These are phyloP conservation scores for Hibiscus syriacus DNA, from an alignment of 345 rosid species.

Conservation along the genomic window DNA sequence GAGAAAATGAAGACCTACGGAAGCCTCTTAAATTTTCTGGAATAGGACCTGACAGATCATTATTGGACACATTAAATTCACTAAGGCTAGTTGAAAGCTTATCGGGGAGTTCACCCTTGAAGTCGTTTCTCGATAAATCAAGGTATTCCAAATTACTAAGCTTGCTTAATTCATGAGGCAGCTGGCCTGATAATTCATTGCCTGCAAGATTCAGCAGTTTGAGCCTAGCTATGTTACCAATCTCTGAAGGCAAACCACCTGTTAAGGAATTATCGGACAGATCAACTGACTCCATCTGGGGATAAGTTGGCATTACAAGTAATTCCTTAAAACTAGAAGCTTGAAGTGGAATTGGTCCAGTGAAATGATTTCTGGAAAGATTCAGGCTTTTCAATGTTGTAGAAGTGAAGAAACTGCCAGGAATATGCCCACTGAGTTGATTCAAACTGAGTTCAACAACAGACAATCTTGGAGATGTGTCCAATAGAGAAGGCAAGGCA, in stretches of 20 bases:
- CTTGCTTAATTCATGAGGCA: slow-evolving; percentile 68
- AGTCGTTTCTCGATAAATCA: slow-evolving; percentile 75
- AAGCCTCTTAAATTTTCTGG: slow-evolving; percentile 49
- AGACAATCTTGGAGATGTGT: slow-evolving; percentile 34
- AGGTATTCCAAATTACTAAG: slow-evolving; percentile 58
- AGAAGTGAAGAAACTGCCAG: slow-evolving; percentile 51
- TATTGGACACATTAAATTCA: slow-evolving; percentile 66
- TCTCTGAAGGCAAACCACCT: slow-evolving; percentile 52
- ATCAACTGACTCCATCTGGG: slow-evolving; percentile 73
- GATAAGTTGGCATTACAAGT: slow-evolving; percentile 31
- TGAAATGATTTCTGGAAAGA: slow-evolving; percentile 68
- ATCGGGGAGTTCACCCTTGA: slow-evolving; percentile 68
- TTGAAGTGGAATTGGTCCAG: slow-evolving; percentile 59
- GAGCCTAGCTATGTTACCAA: slow-evolving; percentile 54
- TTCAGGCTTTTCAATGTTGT: slow-evolving; percentile 49
- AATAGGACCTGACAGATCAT: slow-evolving; percentile 58
- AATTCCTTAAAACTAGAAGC: slow-evolving; percentile 48
- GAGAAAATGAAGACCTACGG: slow-evolving; percentile 49
- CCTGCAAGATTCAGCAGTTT: slow-evolving; percentile 58
- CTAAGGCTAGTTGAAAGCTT: slow-evolving; percentile 48
- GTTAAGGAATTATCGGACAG: slow-evolving; percentile 67
- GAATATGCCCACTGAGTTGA: slow-evolving; percentile 57
- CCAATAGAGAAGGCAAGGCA: slow-evolving; percentile 49
- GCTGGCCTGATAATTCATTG: slow-evolving; percentile 55
- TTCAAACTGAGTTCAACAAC: slow-evolving; percentile 70